Conservation (phyloP, 768 basidiomycete genomes). For the Erythrobasidium yunnanense region DNA sequence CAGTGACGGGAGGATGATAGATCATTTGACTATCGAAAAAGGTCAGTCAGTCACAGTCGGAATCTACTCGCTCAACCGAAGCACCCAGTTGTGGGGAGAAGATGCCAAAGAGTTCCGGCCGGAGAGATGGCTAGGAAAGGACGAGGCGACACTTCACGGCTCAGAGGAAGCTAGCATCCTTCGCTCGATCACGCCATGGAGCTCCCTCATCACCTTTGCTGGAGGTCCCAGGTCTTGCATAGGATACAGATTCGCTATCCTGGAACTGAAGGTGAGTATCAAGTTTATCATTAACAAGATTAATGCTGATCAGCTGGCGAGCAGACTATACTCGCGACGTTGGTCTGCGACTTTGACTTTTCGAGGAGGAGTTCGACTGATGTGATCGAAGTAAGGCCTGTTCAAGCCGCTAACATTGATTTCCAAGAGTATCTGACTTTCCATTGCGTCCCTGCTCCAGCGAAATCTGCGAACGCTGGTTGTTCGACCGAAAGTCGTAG, state of each 20-base stretch:
- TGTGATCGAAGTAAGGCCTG: background rate
- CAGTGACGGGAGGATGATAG: conserved; percentile 11
- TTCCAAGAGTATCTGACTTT: background rate
- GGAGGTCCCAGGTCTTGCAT: conserved; percentile 15
- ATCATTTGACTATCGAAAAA: conserved; percentile 43
- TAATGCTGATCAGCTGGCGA: too few species aligned
- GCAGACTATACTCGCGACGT: too few species aligned
- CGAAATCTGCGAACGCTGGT: background rate
- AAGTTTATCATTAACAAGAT: too few species aligned
- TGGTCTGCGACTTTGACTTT: conserved; percentile 12
- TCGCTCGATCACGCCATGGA: background rate
- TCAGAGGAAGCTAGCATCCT: background rate
- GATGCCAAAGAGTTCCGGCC: conserved; percentile 57
- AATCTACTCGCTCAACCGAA: conserved; percentile 54
- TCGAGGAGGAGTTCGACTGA: background rate
- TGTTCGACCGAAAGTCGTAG: background rate
- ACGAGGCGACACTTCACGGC: too few species aligned
- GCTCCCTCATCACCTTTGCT: background rate
- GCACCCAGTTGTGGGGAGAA: conserved; percentile 52
- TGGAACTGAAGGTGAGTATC: conserved; percentile 22
- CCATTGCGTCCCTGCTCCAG: background rate
- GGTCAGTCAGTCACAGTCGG: conserved; percentile 55
- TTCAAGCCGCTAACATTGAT: background rate
- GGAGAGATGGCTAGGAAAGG: conserved; percentile 47
- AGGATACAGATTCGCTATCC: conserved; percentile 18